phyloP scores from a whole-genome alignment of 768 basidiomycete species.

The Auricularia cornea region DNA sequence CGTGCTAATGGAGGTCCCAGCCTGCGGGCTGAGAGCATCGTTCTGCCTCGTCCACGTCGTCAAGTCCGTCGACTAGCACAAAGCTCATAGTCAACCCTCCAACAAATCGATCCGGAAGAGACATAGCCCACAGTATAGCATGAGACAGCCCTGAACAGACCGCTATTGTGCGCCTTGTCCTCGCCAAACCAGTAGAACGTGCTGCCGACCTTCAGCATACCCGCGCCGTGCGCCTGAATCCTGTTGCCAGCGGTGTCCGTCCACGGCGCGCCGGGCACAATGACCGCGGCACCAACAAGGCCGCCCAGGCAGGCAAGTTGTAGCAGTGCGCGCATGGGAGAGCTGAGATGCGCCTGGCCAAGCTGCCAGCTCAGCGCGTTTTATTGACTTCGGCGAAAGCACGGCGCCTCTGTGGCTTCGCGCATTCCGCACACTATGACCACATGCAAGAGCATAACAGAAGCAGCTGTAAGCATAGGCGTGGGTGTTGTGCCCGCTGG shows the following conservation, averaged over 20 bases:
- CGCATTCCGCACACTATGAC: too few species aligned
- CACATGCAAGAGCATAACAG: too few species aligned
- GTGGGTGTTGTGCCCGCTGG: too few species aligned
- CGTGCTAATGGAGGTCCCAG: slow-evolving; percentile 47
- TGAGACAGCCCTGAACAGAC: slow-evolving; percentile 48
- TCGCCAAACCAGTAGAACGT: slow-evolving; percentile 58
- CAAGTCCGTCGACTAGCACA: slow-evolving; percentile 46
- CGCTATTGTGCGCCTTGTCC: slow-evolving; percentile 51
- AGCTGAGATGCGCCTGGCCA: too few species aligned
- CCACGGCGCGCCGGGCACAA: slow-evolving; percentile 57
- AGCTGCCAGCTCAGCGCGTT: too few species aligned
- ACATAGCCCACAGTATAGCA: slow-evolving; percentile 39
- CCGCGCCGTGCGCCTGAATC: slow-evolving; percentile 58
- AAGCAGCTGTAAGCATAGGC: too few species aligned
- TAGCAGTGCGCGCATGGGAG: too few species aligned
- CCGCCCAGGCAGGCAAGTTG: too few species aligned
- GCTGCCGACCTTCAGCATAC: slow-evolving; percentile 47
- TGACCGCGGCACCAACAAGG: slow-evolving; percentile 20
- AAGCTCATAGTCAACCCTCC: too few species aligned
- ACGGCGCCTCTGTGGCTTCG: too few species aligned
- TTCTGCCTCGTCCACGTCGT: slow-evolving; percentile 49
- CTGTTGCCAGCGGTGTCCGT: slow-evolving; percentile 51
- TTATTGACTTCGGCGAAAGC: too few species aligned
- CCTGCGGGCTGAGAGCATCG: slow-evolving; percentile 46
- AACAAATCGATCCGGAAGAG: too few species aligned